Evolutionary conservation across 345 rosid genomes (phyloP).

Genomic region (Adansonia digitata): DNA sequence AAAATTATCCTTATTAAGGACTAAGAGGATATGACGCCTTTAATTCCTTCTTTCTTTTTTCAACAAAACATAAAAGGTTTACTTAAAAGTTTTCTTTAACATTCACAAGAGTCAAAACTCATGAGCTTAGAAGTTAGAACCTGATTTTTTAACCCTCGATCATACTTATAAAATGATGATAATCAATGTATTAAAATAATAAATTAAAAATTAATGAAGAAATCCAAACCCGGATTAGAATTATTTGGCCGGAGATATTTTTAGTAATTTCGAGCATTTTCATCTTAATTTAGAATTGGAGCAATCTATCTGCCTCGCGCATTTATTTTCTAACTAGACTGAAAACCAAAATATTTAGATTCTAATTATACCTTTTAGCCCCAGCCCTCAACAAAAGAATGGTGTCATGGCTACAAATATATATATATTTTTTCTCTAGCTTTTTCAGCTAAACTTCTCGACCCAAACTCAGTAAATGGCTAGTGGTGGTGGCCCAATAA

Average conservation of each 20-base stretch:
- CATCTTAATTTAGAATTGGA: too few species aligned
- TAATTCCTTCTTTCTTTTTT: background rate
- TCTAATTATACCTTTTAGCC: too few species aligned
- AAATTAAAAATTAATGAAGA: too few species aligned
- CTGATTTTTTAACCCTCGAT: background rate
- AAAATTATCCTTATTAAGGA: background rate
- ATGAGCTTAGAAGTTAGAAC: background rate
- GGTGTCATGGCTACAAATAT: too few species aligned
- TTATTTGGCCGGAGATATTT: too few species aligned
- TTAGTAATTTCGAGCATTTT: too few species aligned
- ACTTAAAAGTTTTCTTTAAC: background rate
- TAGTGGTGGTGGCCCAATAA: slow-evolving; percentile 30
- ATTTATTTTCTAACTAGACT: too few species aligned
- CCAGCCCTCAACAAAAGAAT: background rate
- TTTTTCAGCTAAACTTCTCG: background rate
- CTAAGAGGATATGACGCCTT: background rate
- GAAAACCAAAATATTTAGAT: too few species aligned
- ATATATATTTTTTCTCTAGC: background rate
- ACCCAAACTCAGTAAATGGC: background rate
- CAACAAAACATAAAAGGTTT: background rate
- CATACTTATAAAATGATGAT: too few species aligned
- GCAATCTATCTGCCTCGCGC: too few species aligned
- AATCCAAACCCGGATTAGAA: too few species aligned
- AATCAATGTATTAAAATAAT: too few species aligned
- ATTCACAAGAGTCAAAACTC: background rate